These are phyloP conservation scores for Cornus controversa DNA, from an alignment of 148 eudicot genomes.

Conservation along the genomic window DNA sequence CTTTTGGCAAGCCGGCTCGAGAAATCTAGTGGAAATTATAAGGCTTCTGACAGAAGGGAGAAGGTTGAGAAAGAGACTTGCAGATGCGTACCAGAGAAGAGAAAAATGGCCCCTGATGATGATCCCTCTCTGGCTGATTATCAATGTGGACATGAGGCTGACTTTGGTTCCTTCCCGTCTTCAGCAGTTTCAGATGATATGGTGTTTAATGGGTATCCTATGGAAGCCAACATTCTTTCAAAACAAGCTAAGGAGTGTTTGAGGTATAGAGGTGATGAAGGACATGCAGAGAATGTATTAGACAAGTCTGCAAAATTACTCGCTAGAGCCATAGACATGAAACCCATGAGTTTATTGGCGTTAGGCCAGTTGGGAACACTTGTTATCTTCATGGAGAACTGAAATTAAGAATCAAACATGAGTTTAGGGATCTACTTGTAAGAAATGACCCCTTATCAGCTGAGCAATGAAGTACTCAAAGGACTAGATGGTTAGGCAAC, in stretches of 20 bases:
- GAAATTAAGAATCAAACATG: slow-evolving; percentile 59
- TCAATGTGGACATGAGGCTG: too few relatives aligned
- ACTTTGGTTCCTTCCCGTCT: too few relatives aligned
- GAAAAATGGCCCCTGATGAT: too few relatives aligned
- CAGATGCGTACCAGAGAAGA: too few relatives aligned
- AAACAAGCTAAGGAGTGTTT: slow-evolving; percentile 63
- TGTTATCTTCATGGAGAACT: slow-evolving; percentile 93
- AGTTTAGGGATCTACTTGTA: slow-evolving; percentile 56
- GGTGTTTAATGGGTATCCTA: slow-evolving; percentile 54
- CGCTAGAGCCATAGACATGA: slow-evolving; percentile 67
- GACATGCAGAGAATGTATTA: slow-evolving; percentile 55
- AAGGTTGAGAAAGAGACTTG: too few relatives aligned
- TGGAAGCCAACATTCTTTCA: slow-evolving; percentile 54
- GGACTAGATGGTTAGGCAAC: slow-evolving; percentile 10
- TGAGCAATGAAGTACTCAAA: slow-evolving; percentile 22
- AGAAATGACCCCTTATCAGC: slow-evolving; percentile 29
- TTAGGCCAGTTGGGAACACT: slow-evolving; percentile 88
- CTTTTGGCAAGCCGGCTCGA: slow-evolving; percentile 27
- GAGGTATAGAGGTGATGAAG: slow-evolving; percentile 35
- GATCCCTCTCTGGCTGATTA: too few relatives aligned
- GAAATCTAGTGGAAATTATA: slow-evolving; percentile 27
- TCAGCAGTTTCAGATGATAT: slow-evolving; percentile 47
- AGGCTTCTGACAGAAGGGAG: slow-evolving; percentile 13
- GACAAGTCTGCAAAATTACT: slow-evolving; percentile 61
- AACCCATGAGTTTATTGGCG: slow-evolving; percentile 95